Conservation (phyloP, 2,329 filamentous ascomycete species). For the Ophiostoma australiae region DNA sequence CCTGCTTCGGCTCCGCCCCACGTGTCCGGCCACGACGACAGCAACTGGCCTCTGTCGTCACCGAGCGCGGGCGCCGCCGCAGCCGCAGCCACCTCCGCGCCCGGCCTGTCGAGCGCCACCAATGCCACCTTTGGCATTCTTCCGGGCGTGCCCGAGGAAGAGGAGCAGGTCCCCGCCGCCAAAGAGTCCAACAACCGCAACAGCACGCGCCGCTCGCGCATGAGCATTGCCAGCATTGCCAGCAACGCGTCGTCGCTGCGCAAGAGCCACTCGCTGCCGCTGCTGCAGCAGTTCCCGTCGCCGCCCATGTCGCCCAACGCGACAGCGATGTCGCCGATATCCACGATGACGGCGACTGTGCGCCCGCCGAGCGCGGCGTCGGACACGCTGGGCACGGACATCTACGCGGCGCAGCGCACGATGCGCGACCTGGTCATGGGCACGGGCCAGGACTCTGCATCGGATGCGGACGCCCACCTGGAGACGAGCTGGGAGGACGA, state of each 20-base stretch:
- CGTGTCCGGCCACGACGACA: conserved; percentile 35
- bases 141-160: conserved; percentile 59
- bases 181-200: conserved; percentile 34
- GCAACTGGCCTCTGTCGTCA: conserved; percentile 42
- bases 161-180: conserved; percentile 39
- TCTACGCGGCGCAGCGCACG: conserved; percentile 37
- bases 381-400: conserved; percentile 48
- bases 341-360: neutral
- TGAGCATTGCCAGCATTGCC: conserved; percentile 45
- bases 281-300: conserved; percentile 44
- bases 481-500: conserved; percentile 59
- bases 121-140: conserved; percentile 41
- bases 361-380: conserved; percentile 45
- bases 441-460: conserved; percentile 29
- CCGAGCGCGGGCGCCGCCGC: conserved; percentile 18
- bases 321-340: neutral
- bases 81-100: conserved; percentile 28
- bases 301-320: conserved; percentile 21
- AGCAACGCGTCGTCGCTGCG: conserved; percentile 50
- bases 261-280: conserved; percentile 52
- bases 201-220: conserved; percentile 35
- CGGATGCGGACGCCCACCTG: conserved; percentile 32
- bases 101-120: neutral
- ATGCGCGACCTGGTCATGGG: conserved; percentile 28
- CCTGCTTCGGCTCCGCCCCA: neutral